Base-by-base conservation (phyloP, 139 green algal species). In the Monoraphidium neglectum region DNA sequence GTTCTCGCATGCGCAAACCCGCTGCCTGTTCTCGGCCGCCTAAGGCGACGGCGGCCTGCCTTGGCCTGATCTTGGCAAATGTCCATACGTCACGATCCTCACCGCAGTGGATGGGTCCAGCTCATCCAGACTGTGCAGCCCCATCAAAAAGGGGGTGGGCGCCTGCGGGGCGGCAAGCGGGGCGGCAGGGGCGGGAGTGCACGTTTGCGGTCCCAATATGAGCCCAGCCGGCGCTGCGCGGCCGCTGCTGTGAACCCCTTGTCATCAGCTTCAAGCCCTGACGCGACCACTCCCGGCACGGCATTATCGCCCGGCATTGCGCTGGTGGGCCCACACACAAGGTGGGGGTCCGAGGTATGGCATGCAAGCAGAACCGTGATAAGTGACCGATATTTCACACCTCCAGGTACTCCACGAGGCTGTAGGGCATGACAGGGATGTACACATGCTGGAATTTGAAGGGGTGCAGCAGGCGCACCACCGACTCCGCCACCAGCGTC, bases 61-160 rank as follows among this genome's bases (percentile, higher is more conserved):
- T n/a, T n/a, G n/a, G n/a, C n/a, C n/a, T n/a, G n/a, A n/a, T n/a
- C n/a, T n/a, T n/a, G n/a, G n/a, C n/a, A n/a, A n/a, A n/a, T n/a
- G n/a, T n/a, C n/a, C n/a, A n/a, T n/a, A n/a, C n/a, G n/a, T n/a
- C n/a, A n/a, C n/a, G n/a, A n/a, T n/a, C 43, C 43, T 51, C 8
- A 51, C 43, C 43, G 8, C 8, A 8, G 43, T 51, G 43, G 43
- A 8, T 4, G 61, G 38, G 4, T 78, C 72, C 18, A 78, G 60
- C 23, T 51, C 30, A 12, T 63, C 43, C 2, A 28, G 35, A 23
- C 43, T 65, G 16, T 81, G 77, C 35, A 91, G 53, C 0, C 86
- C 86, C 86, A 91, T 91, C 0, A 91, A 73, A 74, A 87, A 91
- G 26, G 86, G 86, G 23, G 83, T 91, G 40, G 86, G 86, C 16